Percentiles rank a stretch among this genome's conserved stretches.
Conservation (phyloP, 257 asterid genomes). For the Nicotiana otophora region DNA sequence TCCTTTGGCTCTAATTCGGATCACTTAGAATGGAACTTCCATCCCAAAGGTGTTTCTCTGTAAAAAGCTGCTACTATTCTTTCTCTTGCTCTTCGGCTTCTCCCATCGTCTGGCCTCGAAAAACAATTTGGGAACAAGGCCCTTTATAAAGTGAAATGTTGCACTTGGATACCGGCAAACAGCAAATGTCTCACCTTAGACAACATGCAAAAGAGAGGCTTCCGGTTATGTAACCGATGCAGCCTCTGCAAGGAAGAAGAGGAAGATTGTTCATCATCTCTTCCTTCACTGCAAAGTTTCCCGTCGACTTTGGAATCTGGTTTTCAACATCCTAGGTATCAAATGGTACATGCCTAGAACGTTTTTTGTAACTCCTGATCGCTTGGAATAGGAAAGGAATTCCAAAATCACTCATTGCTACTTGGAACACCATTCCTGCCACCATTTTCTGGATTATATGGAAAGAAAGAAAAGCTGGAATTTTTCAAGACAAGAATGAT, state of each 20-base stretch:
- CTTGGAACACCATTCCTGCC: not conserved
- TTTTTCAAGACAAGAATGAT: too few relatives aligned
- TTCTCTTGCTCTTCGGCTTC: too few relatives aligned
- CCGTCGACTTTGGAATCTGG: not conserved
- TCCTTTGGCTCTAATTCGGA: too few relatives aligned
- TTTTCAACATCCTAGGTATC: not conserved
- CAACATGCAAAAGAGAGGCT: too few relatives aligned
- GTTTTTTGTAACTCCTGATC: too few relatives aligned
- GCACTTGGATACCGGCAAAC: not conserved
- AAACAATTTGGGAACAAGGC: not conserved
- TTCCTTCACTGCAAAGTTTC: not conserved
- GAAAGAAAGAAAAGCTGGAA: not conserved
- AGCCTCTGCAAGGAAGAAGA: not conserved
- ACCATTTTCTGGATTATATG: not conserved
- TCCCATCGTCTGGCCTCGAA: not conserved
- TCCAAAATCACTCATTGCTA: not conserved
- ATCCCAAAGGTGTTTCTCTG: too few relatives aligned
- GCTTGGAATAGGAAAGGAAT: too few relatives aligned
- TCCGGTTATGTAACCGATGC: not conserved
- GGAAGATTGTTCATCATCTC: not conserved
- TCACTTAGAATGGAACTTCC: too few relatives aligned
- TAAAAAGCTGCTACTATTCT: too few relatives aligned
- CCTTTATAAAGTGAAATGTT: not conserved
- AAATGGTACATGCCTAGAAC: too few relatives aligned
- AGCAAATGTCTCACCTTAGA: not conserved